Base-by-base conservation (phyloP, 495 filamentous ascomycete genomes). In the Aspergillus taichungensis region DNA sequence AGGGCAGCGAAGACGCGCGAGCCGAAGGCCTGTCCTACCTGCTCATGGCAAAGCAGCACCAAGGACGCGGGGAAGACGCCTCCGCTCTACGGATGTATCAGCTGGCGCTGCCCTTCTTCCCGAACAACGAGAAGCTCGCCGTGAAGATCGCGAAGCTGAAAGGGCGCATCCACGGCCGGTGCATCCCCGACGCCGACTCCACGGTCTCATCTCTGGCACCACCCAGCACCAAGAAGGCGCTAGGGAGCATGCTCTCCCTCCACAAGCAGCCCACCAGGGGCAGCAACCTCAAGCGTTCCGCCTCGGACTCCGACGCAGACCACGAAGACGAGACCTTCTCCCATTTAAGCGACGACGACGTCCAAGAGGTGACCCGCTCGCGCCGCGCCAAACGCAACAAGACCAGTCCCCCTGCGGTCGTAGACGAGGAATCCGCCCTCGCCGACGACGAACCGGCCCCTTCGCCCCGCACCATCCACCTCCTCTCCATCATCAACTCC, bases 31-130 rank as follows among this genome's bases (percentile, higher is more conserved):
- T 96, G 12, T 86, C 85, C 0, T 88, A 83, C 51, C 62, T 96
- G 42, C 72, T 96, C 11, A 90, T 94, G 78, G 92, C 88, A 0
- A 88, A 92, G 50, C 88, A 96, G 54, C 88, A 95, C 51, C 85
- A 86, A 48, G 85, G 82, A 24, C 73, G 83, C 1, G 88, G 88
- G 0, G 87, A 96, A 48, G 79, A 91, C 37, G 65, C 67, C 4
- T 85, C 78, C 18, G 88, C 90, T 0, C 60, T 98, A 52, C 82
- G 74, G 54, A 89, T 94, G 81, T 96, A 94, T 50, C 81, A 88
- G 57, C 67, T 87, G 31, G 92, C 92, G 2, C 63, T 86, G 29
- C 82, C 84, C 0, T 89, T 80, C 60, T 98, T 98, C 55, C 92
- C 90, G 0, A 79, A 82, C 2, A 92, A 96, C 56, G 70, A 78